These are phyloP conservation scores for Mortierella claussenii DNA, from an alignment of 192 early-diverging fungal species.

Conservation along the genomic window DNA sequence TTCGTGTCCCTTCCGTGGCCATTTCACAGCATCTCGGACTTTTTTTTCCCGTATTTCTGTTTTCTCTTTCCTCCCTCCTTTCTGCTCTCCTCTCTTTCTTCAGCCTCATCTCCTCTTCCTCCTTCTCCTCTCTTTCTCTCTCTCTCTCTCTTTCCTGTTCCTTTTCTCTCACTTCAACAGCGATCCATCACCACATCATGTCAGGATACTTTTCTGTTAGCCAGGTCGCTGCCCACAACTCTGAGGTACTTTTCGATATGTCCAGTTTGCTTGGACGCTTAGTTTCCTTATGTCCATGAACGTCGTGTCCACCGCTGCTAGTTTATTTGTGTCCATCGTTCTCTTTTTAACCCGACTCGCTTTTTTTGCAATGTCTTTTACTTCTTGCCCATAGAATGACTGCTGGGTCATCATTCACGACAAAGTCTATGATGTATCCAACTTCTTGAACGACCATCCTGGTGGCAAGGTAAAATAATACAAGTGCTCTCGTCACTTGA, in stretches of 20 bases:
- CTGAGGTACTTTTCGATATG: constrained; percentile 25
- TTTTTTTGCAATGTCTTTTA: not conserved
- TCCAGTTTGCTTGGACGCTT: not conserved
- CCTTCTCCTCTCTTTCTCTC: not conserved
- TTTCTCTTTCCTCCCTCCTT: not conserved
- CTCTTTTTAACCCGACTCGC: not conserved
- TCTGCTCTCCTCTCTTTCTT: not conserved
- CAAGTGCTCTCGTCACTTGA: too few species aligned
- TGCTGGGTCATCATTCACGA: constrained; percentile 73
- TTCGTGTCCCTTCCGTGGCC: not conserved
- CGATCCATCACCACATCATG: constrained; percentile 12
- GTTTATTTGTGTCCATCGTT: not conserved
- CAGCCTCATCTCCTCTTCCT: not conserved
- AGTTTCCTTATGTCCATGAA: not conserved
- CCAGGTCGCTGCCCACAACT: constrained; percentile 50
- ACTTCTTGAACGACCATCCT: constrained; percentile 68
- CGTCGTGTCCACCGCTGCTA: not conserved
- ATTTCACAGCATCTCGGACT: not conserved
- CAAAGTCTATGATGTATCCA: constrained; percentile 72
- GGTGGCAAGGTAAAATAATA: constrained; percentile 57
- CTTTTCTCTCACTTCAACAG: not conserved
- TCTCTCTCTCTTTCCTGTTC: constrained; percentile 5
- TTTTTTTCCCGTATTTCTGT: not conserved
- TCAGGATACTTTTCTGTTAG: constrained; percentile 45
- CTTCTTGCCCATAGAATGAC: constrained; percentile 32